These are phyloP conservation scores for Puccinellia tenuiflora DNA, from an alignment of 176 grass and related monocot species.

Conservation along the genomic window DNA sequence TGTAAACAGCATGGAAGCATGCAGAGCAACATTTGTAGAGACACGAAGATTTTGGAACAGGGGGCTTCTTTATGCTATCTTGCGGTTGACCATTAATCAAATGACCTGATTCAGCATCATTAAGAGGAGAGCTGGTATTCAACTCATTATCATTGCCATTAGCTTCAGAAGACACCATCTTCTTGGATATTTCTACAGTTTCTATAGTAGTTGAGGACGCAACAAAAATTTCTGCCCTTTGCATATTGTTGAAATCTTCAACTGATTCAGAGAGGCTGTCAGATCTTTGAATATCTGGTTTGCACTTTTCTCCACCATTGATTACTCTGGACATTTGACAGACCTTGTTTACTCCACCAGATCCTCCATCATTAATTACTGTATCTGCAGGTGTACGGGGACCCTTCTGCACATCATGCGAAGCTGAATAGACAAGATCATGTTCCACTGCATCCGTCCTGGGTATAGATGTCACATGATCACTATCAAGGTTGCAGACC, in stretches of 20 bases:
- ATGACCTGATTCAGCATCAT: conserved; percentile 21
- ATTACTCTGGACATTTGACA: background rate
- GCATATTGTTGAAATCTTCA: conserved; percentile 25
- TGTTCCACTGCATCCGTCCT: conserved; percentile 21
- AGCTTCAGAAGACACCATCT: conserved; percentile 14
- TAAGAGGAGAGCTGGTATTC: conserved; percentile 17
- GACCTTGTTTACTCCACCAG: conserved; percentile 11
- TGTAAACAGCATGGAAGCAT: conserved; percentile 57
- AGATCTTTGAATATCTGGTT: conserved; percentile 27
- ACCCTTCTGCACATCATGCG: conserved; percentile 3
- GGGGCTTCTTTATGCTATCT: conserved; percentile 11
- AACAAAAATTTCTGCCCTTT: conserved; percentile 24
- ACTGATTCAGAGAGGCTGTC: conserved; percentile 13
- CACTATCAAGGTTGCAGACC: conserved; percentile 11
- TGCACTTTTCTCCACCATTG: conserved; percentile 6
- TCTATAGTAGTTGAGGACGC: background rate
- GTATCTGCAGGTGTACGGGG: conserved; percentile 1
- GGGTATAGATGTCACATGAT: conserved; percentile 37
- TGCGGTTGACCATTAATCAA: conserved; percentile 22
- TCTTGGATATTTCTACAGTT: conserved; percentile 26
- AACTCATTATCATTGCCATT: conserved; percentile 14
- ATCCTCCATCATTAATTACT: conserved; percentile 14
- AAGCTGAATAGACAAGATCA: conserved; percentile 25
- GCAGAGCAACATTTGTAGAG: conserved; percentile 63
- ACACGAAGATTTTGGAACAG: conserved; percentile 43